Evolutionary conservation across 1,284 basidiomycete genomes (phyloP).

Genomic region (Trichosporon sp.): DNA sequence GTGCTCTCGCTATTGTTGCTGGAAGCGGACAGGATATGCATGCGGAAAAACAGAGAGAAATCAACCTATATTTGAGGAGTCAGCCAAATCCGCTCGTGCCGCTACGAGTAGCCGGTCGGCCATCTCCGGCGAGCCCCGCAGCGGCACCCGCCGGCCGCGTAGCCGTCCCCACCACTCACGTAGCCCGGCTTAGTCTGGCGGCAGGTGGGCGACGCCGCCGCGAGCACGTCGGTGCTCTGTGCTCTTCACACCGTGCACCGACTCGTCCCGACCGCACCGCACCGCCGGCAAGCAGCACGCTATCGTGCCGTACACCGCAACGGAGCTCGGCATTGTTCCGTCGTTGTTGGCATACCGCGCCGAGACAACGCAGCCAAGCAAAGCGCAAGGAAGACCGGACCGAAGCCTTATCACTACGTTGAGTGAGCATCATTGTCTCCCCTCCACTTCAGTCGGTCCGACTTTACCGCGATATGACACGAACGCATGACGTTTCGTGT

Average conservation of each 20-base stretch:
- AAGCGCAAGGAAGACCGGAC: too few relatives aligned
- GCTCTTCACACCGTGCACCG: background rate
- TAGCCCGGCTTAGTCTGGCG: too few relatives aligned
- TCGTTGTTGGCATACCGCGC: too few relatives aligned
- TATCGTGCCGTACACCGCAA: background rate
- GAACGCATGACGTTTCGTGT: too few relatives aligned
- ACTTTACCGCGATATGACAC: too few relatives aligned
- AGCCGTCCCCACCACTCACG: background rate
- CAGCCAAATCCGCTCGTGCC: too few relatives aligned
- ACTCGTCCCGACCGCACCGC: background rate
- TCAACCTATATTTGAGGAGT: background rate
- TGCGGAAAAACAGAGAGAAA: background rate
- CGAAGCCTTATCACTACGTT: too few relatives aligned
- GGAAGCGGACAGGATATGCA: background rate
- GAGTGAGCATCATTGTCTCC: too few relatives aligned
- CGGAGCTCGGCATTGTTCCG: background rate
- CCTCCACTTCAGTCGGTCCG: too few relatives aligned
- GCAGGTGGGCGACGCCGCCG: background rate
- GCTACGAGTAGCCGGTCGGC: background rate
- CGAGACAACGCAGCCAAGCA: too few relatives aligned
- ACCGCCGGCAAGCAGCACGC: background rate
- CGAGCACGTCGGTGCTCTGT: background rate
- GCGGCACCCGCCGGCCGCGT: slow-evolving; percentile 1
- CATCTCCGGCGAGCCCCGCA: background rate
- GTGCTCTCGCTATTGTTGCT: background rate